Evolutionary conservation across 805 yeast species (phyloP), one percentile per base, ranked within the genome.

Genomic region (Lipomyces mesembrius): DNA sequence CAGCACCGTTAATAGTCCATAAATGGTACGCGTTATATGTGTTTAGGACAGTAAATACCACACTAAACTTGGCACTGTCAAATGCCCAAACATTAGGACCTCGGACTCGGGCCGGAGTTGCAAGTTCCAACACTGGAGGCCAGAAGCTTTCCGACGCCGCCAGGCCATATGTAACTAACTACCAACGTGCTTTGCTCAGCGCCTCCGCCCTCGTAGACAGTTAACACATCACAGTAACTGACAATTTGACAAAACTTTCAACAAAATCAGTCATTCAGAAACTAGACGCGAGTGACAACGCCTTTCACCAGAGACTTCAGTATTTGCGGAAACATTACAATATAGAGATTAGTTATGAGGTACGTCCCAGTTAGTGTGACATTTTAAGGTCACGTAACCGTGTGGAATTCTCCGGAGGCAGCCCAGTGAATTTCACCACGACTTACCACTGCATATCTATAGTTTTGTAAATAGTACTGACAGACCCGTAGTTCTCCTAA

Each of bases 401-500:
- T 37, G 14, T 14, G 43, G 43, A 35, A 11, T 35, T 11, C n/a
- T n/a, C 6, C 49, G n/a, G 49, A 17, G 20, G 8, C 14, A n/a
- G 20, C 20, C 11, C 49, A 2, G 20, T 11, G 9, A 43, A 43
- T 8, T 17, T 43, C 49, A 43, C 49, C 20, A 17, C n/a, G 49
- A 43, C 11, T 43, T 43, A 43, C 9, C 5, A 7, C 49, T 17
- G 20, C 49, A 43, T 17, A 43, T 8, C 3, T n/a, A 17, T 43
- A 43, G 3, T n/a, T 17, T 17, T 17, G 20, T 8, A n/a, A 17
- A n/a, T 17, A n/a, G 20, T n/a, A n/a, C 49, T 43, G 49, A 43
- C 32, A 29, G 32, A 5, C 32, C 11, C 6, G n/a, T 56, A 84
- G 89, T 76, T 85, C 90, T 6, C 89, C 90, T 43, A 88, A 87